Evolutionary conservation across 805 yeast genomes (phyloP), one percentile per base, ranked within the genome.

Genomic region (Starmerella sp.): DNA sequence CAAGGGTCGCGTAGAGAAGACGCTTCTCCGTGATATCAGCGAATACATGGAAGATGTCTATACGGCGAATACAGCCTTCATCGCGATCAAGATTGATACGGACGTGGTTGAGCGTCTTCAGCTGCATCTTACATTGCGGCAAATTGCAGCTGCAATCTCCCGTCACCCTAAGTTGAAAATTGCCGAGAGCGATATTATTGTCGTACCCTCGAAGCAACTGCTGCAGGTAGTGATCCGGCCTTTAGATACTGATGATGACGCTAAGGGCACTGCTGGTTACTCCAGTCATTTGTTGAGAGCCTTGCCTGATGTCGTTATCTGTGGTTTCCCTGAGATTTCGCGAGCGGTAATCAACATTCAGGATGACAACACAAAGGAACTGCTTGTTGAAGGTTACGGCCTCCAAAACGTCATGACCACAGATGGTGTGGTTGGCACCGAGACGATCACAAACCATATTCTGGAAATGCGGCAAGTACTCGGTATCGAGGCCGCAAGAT

Each of bases 401-500:
- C 74, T 93, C 61, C 86, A 89, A 65, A 88, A 87, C 50, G 99
- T 93, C 52, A 93, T 93, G 97, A 82, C 88, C 57, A 91, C 97
- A 1, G 97, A 93, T 67, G 99, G 99, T 73, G 88, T 93, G 51
- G 75, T 91, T 43, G 96, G 98, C 6, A 75, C 83, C 29, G 82
- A 81, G 68, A 91, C 98, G 0, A 75, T 76, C 56, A 91, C 98
- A 11, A 93, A 93, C 69, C 99, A 93, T 71, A 82, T 93, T 36
- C 73, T 93, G 58, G 99, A 93, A 69, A 89, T 91, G 59, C 81
- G 79, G 62, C 80, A 81, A 60, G 97, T 91, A 5, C 75, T 93
- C 58, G 99, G 99, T 65, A 95, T 93, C 60, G 99, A 93, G 70
- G 99, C 99, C 1, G 98, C 98, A 1, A 79, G 99, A 69, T 74